Base-by-base conservation (phyloP, 192 early-diverging fungal species). In the Entrophospora sp. region DNA sequence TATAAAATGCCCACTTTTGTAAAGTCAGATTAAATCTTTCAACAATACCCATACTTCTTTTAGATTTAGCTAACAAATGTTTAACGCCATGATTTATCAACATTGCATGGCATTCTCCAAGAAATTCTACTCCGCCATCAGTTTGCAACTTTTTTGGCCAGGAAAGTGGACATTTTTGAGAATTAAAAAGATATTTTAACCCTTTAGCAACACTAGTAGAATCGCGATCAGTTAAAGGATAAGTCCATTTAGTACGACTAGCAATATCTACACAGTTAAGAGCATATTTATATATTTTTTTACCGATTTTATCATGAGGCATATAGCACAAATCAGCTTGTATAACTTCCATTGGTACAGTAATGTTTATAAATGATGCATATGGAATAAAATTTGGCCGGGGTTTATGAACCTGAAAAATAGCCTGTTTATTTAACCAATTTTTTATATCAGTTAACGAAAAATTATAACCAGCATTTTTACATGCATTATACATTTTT, bases 11-110 rank as follows among this genome's bases (percentile, higher is more conserved):
- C n/a, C 36, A n/a, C 27, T 24, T n/a, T 5, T 5, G 4, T 28
- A 59, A 59, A 0, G 35, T 59, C 2, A 6, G n/a, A 59, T 59
- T 59, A 40, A 22, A 59, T 7, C 57, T 20, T 59, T 59, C 57
- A 59, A 59, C 36, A 59, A 59, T 59, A 2, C 1, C 37, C 12
- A 59, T 18, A 13, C 22, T 5, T 5, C 36, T 14, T 40, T 59
- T 59, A 59, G 57, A 18, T 13, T 0, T 24, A 59, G 57, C 57
- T 18, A 36, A 14, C 27, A 35, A 0, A 59, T 35, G 28, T n/a
- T 59, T 8, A 20, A 59, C 27, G 7, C 27, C n/a, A 25, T 59
- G 37, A 36, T 34, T 37, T 9, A 1, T 28, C 6, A 27, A 35
- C 14, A 59, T 36, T 59, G 9, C 10, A 6, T 59, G 14, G 5